These are phyloP conservation scores for Ceratobasidium sp. DNA, from an alignment of 1,284 basidiomycete genomes.

Conservation along the genomic window DNA sequence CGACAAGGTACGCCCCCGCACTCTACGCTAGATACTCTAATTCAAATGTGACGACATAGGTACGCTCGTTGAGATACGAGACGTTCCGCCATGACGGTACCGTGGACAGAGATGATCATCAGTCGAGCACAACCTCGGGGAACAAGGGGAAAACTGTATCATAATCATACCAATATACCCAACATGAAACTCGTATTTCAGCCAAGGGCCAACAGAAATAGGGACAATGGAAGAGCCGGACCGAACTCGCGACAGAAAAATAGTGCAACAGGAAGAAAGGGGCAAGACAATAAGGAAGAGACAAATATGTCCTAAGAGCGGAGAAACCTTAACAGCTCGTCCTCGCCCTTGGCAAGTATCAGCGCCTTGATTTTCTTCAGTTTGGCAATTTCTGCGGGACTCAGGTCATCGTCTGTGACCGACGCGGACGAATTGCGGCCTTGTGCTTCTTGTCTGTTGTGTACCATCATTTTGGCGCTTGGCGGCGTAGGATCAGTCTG, in stretches of 20 bases:
- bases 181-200: conserved; percentile 30
- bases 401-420: conserved; percentile 8
- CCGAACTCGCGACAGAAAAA: background rate
- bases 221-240: background rate
- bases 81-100: conserved; percentile 37
- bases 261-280: background rate
- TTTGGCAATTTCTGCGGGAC: conserved; percentile 45
- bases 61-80: conserved; percentile 43
- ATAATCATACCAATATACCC: conserved; percentile 43
- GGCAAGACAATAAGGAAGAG: background rate
- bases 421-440: background rate
- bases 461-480: background rate
- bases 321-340: conserved; percentile 47
- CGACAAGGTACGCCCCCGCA: conserved; percentile 23
- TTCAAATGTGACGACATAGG: conserved; percentile 11
- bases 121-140: conserved; percentile 8
- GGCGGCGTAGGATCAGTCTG: background rate
- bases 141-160: conserved; percentile 18
- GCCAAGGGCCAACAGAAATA: background rate
- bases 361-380: conserved; percentile 45
- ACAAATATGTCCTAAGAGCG: conserved; percentile 40
- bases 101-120: conserved; percentile 4
- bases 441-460: conserved; percentile 1
- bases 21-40: background rate
- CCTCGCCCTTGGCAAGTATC: conserved; percentile 47